phyloP scores from a whole-genome alignment of 139 green algal genomes.

The Yamagishiella unicocca region DNA sequence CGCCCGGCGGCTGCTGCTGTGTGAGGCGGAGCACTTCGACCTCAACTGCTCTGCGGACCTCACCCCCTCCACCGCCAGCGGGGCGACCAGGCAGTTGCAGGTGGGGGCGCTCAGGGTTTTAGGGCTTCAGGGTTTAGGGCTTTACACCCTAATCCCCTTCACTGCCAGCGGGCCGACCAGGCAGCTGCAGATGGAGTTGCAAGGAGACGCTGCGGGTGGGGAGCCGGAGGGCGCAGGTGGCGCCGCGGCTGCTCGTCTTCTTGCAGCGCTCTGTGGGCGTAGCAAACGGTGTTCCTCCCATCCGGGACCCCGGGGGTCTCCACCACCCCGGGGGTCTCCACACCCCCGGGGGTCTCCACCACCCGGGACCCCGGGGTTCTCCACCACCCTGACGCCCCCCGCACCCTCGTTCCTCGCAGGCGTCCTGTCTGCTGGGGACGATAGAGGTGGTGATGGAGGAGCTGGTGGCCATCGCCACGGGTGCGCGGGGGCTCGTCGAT shows the following conservation, averaged over 20 bases:
- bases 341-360: too few species aligned
- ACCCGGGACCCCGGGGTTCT: too few species aligned
- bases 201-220: too few species aligned
- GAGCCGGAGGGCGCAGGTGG: too few species aligned
- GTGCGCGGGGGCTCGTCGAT: not conserved
- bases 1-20: slow-evolving; percentile 26
- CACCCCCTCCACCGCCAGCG: not conserved
- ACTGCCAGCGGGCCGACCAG: not conserved
- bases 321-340: too few species aligned
- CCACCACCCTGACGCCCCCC: not conserved
- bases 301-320: too few species aligned
- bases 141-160: slow-evolving; percentile 26
- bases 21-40: slow-evolving; percentile 54
- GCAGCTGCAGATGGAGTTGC: not conserved
- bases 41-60: slow-evolving; percentile 43
- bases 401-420: not conserved
- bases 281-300: too few species aligned
- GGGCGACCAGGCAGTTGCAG: slow-evolving; percentile 18
- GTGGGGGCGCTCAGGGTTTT: too few species aligned
- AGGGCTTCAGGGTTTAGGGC: too few species aligned
- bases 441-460: slow-evolving; percentile 71
- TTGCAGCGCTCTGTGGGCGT: too few species aligned
- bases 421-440: slow-evolving; percentile 59
- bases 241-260: too few species aligned
- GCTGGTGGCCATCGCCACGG: slow-evolving; percentile 51